A percentile compares a stretch with the other conserved stretches of the same genome.
Conservation (phyloP, 441 rosid species). For the Adansonia gregorii region DNA sequence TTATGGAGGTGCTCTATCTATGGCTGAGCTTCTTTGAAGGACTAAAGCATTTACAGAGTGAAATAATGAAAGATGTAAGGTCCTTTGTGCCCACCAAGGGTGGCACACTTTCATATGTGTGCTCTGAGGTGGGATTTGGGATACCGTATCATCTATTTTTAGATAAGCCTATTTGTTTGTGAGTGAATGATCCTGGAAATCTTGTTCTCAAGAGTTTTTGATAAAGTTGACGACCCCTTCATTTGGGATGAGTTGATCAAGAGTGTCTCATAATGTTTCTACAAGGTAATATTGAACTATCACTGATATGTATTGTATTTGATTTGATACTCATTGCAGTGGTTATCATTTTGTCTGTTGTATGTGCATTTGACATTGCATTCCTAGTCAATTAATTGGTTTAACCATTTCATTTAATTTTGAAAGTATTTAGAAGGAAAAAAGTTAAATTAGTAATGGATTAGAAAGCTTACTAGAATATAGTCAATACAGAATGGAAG, state of each 20-base stretch:
- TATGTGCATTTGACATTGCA: background rate
- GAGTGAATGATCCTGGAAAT: background rate
- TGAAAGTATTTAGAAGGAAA: background rate
- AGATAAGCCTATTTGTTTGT: background rate
- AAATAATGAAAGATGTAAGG: no score
- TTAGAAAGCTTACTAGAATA: background rate
- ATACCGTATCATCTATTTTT: background rate
- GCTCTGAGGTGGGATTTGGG: background rate
- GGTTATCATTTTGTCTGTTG: background rate
- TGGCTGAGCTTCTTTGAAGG: conserved; percentile 49
- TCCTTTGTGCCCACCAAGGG: background rate
- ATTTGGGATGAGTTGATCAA: background rate
- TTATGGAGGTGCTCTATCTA: conserved; percentile 49
- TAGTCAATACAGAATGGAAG: background rate
- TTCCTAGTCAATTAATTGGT: background rate
- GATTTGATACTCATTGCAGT: background rate
- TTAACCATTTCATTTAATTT: background rate
- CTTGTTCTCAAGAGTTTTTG: background rate
- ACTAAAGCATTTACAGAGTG: conserved; percentile 22
- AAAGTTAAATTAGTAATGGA: background rate
- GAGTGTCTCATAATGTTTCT: background rate
- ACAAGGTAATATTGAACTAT: background rate
- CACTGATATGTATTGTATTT: background rate
- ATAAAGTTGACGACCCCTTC: background rate
- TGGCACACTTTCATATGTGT: background rate